Conservation (phyloP, 2,329 filamentous ascomycete species). For the Colletotrichum spaethianum region DNA sequence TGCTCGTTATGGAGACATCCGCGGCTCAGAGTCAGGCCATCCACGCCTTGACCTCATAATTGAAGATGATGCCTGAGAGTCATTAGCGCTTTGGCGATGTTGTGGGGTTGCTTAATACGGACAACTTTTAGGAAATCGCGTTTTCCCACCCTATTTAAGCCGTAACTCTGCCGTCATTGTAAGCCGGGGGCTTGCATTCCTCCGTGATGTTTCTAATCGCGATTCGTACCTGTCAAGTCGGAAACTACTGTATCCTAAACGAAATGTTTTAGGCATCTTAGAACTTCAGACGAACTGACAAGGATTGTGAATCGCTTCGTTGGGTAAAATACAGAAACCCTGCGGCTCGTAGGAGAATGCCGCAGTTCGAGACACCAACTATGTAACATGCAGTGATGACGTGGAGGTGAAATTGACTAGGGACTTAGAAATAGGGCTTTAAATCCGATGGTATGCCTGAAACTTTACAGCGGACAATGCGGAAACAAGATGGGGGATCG, state of each 20-base stretch:
- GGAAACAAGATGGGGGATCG: constrained; percentile 4
- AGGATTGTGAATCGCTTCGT: background rate
- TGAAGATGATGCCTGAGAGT: background rate
- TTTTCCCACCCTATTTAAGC: background rate
- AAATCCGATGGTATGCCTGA: constrained; percentile 32
- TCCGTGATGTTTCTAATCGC: constrained; percentile 10
- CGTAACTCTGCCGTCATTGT: background rate
- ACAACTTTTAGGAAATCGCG: constrained; percentile 9
- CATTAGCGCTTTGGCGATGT: background rate
- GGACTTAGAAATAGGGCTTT: no score
- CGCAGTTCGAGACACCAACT: constrained; percentile 2
- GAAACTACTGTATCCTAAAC: constrained; percentile 4
- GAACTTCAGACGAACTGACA: constrained; percentile 26
- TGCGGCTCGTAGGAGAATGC: background rate
- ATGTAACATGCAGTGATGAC: constrained; percentile 4
- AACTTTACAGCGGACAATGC: constrained; percentile 13
- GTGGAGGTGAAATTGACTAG: background rate
- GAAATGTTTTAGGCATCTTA: constrained; percentile 21
- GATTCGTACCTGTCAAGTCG: background rate
- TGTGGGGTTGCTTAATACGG: background rate
- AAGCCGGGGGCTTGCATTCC: constrained; percentile 15
- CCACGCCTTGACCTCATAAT: background rate
- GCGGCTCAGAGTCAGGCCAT: background rate
- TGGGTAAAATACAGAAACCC: background rate
- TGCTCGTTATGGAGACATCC: background rate